phyloP scores from a whole-genome alignment of 345 rosid species.

The Brassica nigra region DNA sequence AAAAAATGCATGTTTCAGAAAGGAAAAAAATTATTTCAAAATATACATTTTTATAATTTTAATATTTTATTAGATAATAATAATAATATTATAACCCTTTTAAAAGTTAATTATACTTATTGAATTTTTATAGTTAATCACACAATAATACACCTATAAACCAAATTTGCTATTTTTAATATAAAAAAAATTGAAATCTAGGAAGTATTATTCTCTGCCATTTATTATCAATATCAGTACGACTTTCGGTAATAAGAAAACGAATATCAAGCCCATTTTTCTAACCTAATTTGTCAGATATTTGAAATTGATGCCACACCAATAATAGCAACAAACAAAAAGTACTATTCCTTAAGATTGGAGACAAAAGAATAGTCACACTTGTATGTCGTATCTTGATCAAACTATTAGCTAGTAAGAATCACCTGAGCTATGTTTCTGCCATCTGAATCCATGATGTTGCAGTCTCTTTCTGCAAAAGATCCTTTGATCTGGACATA shows the following conservation, averaged over 20 bases:
- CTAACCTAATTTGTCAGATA: slow-evolving; percentile 9
- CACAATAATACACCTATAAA: too few relatives aligned
- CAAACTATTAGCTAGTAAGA: not conserved
- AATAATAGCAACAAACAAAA: not conserved
- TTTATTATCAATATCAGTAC: not conserved
- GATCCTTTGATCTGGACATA: slow-evolving; percentile 62
- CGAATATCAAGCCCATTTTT: not conserved
- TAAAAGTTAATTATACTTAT: too few relatives aligned
- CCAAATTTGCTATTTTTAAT: too few relatives aligned
- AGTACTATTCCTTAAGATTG: not conserved
- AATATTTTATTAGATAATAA: too few relatives aligned
- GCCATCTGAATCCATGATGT: slow-evolving; percentile 58
- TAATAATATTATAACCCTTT: too few relatives aligned
- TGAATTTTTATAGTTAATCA: too few relatives aligned
- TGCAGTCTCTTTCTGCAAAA: slow-evolving; percentile 59
- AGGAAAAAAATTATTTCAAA: too few relatives aligned
- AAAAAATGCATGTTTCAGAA: too few relatives aligned
- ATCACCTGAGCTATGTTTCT: slow-evolving; percentile 58
- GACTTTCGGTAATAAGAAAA: not conserved
- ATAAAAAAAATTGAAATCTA: too few relatives aligned
- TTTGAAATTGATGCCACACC: not conserved
- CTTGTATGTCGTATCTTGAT: not conserved
- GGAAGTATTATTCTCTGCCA: not conserved
- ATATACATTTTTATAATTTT: too few relatives aligned
- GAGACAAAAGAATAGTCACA: not conserved